Conservation (phyloP, 192 early-diverging fungal species). For the Coemansia aciculifera region DNA sequence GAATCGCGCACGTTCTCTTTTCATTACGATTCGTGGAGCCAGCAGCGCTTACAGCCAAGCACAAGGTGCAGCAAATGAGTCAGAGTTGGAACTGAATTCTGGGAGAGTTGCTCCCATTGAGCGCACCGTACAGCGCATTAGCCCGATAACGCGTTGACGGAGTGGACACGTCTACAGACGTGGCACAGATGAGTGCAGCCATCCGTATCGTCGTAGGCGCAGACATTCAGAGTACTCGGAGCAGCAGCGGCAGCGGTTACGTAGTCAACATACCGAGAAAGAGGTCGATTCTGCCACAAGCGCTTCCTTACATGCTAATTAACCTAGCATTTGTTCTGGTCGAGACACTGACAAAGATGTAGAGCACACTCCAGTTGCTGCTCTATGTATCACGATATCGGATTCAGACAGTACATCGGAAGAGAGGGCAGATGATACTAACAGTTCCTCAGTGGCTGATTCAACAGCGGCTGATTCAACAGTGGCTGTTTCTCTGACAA, state of each 20-base stretch:
- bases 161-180: too few relatives aligned
- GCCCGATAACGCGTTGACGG: too few relatives aligned
- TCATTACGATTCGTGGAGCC: too few relatives aligned
- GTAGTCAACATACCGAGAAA: not conserved
- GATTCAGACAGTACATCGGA: not conserved
- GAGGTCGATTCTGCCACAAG: not conserved
- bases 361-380: not conserved
- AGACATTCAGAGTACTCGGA: too few relatives aligned
- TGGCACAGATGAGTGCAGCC: too few relatives aligned
- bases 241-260: not conserved
- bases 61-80: too few relatives aligned
- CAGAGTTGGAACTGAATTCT: too few relatives aligned
- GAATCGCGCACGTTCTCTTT: too few relatives aligned
- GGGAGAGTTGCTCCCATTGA: too few relatives aligned
- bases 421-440: not conserved
- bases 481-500: not conserved
- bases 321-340: not conserved
- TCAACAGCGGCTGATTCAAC: not conserved
- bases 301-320: not conserved
- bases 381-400: not conserved
- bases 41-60: too few relatives aligned
- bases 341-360: not conserved
- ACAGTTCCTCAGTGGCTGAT: not conserved
- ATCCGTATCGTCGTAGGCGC: too few relatives aligned
- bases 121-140: too few relatives aligned